A percentile compares a stretch with the other conserved stretches of the same genome.
These are phyloP conservation scores for Komagataella kurtzmanii DNA, from an alignment of 805 yeast species.

Conservation along the genomic window DNA sequence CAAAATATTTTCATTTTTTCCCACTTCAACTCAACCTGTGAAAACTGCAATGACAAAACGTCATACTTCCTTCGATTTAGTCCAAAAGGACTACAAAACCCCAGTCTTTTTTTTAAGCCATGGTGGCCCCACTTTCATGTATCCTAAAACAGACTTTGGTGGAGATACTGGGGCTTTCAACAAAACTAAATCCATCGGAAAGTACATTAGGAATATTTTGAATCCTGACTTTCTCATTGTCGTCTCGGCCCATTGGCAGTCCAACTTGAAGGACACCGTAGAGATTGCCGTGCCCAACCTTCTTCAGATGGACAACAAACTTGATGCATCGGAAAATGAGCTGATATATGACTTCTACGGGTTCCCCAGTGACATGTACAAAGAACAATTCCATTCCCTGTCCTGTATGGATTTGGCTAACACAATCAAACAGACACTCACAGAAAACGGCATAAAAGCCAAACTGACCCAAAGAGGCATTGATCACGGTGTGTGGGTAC, in stretches of 20 bases:
- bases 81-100: conserved; percentile 1
- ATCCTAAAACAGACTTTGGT: conserved; percentile 31
- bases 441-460: conserved; percentile 27
- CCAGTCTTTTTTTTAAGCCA: conserved; percentile 69
- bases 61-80: background rate
- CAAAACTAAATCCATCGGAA: conserved; percentile 35
- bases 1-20: background rate
- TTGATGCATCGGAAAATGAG: conserved; percentile 28
- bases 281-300: conserved; percentile 34
- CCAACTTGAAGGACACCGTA: conserved; percentile 22
- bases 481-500: conserved; percentile 82
- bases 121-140: conserved; percentile 75
- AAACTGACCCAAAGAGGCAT: conserved; percentile 44
- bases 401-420: conserved; percentile 29
- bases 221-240: conserved; percentile 57
- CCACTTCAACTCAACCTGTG: background rate
- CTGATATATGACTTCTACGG: conserved; percentile 67
- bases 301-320: conserved; percentile 1
- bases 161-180: conserved; percentile 50
- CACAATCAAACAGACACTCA: conserved; percentile 27
- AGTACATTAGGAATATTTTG: conserved; percentile 27
- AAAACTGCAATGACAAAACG: background rate
- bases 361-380: conserved; percentile 53
- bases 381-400: conserved; percentile 43
- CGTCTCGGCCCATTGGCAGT: conserved; percentile 74